Percentiles rank a stretch among this genome's conserved stretches.
Conservation (phyloP, 2,329 filamentous ascomycete species). For the Whalleya microplaca region DNA sequence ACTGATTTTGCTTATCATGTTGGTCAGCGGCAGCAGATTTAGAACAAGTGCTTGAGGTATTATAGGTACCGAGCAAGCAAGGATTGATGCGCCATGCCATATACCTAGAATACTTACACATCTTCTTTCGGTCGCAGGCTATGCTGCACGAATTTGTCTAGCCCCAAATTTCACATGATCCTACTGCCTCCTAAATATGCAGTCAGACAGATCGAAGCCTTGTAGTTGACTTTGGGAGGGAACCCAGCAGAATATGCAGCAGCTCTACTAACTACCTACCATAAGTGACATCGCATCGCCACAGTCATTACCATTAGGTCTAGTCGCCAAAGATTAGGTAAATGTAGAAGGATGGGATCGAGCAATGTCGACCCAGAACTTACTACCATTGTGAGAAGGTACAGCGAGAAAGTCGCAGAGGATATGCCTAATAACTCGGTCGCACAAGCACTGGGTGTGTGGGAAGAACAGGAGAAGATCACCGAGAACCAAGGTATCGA, state of each 20-base stretch:
- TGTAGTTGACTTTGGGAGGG: background rate
- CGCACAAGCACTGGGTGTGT: constrained; percentile 3
- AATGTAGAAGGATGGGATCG: background rate
- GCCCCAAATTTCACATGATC: background rate
- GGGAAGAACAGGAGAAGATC: background rate
- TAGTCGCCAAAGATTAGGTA: background rate
- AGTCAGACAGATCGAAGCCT: background rate
- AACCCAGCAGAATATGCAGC: background rate
- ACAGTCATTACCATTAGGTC: background rate
- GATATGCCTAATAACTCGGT: background rate
- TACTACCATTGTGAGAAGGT: constrained; percentile 1
- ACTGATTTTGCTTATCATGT: background rate
- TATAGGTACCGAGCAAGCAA: too few species aligned
- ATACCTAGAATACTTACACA: background rate
- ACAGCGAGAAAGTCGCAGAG: constrained; percentile 1
- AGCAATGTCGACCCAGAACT: constrained; percentile 1
- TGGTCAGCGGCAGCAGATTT: too few species aligned
- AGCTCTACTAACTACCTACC: background rate
- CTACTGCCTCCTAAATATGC: background rate
- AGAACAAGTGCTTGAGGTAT: too few species aligned
- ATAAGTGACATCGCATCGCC: background rate
- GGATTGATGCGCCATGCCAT: too few species aligned
- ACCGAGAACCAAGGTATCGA: background rate
- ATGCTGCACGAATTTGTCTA: background rate
- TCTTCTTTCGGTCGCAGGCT: background rate